These are phyloP conservation scores for Stygiomarasmius scandens DNA, from an alignment of 1,284 basidiomycete genomes.

Conservation along the genomic window DNA sequence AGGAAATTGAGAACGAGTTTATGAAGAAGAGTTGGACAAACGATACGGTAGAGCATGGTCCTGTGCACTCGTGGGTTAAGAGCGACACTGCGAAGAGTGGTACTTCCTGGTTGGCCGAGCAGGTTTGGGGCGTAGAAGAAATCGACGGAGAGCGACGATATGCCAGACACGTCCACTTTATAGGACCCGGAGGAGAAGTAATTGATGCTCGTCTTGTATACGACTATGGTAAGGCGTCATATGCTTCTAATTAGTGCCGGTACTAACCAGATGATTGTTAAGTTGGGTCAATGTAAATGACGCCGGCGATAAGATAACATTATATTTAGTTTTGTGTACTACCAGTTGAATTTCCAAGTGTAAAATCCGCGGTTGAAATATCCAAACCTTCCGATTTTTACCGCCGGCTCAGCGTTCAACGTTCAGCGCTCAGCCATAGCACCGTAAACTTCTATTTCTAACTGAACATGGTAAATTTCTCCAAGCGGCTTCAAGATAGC, in stretches of 20 bases:
- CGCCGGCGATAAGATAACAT: no score
- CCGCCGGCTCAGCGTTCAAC: no score
- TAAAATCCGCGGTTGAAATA: no score
- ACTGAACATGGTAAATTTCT: no score
- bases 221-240: slow-evolving; percentile 59
- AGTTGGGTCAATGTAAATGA: no score
- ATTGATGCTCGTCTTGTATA: slow-evolving; percentile 64
- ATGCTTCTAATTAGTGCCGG: no score
- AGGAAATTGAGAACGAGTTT: slow-evolving; percentile 45
- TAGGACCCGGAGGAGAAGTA: slow-evolving; percentile 60
- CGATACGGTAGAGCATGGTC: slow-evolving; percentile 53
- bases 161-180: slow-evolving; percentile 64
- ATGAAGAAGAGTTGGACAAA: slow-evolving; percentile 56
- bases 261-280: neutral
- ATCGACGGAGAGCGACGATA: slow-evolving; percentile 64
- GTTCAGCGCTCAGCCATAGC: no score
- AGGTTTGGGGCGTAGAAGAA: slow-evolving; percentile 75
- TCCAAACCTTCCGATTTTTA: no score
- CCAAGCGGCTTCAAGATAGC: no score
- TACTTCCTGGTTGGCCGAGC: slow-evolving; percentile 48
- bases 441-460: no score
- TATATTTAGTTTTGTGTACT: no score
- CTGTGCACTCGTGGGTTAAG: slow-evolving; percentile 51
- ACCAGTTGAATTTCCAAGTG: no score
- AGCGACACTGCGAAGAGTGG: slow-evolving; percentile 58